Conservation (phyloP, 257 asterid species). For the Forsythia suspensa region DNA sequence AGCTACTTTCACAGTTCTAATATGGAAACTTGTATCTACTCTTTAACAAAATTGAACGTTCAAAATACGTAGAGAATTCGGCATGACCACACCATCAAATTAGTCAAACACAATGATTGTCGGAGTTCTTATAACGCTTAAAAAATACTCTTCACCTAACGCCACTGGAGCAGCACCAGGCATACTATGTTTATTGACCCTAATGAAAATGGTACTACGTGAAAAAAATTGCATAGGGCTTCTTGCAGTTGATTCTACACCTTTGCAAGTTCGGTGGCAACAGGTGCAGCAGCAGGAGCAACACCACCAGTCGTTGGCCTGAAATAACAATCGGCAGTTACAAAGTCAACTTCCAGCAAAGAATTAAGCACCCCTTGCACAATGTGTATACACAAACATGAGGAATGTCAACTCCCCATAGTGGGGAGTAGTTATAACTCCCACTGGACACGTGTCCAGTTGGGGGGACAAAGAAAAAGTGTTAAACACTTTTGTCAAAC, state of each 20-base stretch:
- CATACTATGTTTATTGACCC: constrained; percentile 41
- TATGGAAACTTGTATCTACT: background rate
- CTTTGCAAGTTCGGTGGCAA: constrained; percentile 39
- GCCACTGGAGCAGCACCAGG: constrained; percentile 35
- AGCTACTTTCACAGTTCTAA: background rate
- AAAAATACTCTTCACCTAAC: constrained; percentile 30
- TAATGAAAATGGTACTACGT: constrained; percentile 22
- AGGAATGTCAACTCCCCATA: too few species aligned
- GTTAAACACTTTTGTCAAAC: too few species aligned
- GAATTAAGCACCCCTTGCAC: background rate
- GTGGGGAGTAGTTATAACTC: too few species aligned
- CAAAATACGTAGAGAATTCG: constrained; percentile 18
- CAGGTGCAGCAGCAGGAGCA: constrained; percentile 45
- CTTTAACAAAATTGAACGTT: constrained; percentile 13
- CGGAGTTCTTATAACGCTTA: constrained; percentile 1
- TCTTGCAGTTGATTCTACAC: constrained; percentile 33
- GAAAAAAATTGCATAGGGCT: constrained; percentile 15
- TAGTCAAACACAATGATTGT: constrained; percentile 17
- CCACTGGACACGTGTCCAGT: too few species aligned
- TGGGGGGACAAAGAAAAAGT: too few species aligned
- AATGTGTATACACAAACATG: too few species aligned
- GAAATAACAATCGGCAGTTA: constrained; percentile 20
- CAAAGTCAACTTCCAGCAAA: constrained; percentile 13
- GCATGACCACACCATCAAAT: constrained; percentile 18
- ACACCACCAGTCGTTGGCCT: constrained; percentile 92